Evolutionary conservation across 306 rosid genomes (phyloP), one percentile per base, ranked within the genome.

Genomic region (Crataegus laevigata): DNA sequence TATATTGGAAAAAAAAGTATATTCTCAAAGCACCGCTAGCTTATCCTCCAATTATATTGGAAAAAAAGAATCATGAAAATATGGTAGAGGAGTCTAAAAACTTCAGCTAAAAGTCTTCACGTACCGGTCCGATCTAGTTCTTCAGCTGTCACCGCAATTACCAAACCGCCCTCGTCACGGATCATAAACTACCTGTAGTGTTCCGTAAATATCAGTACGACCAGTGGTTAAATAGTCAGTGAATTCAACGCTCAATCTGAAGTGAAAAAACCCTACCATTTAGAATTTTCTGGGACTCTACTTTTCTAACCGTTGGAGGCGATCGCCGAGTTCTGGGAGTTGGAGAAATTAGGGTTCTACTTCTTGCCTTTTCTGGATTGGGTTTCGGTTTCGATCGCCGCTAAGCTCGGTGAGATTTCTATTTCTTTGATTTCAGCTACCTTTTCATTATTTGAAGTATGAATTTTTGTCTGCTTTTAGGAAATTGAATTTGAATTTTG

Each of bases 321-420:
- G 84, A 59, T 71, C 64, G 40, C 22, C 59, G 54, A 72, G 25
- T 43, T 43, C 18, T 59, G 34, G 57, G 40, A 29, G 78, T 59
- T 50, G 67, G 82, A 24, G 54, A 50, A 17, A 50, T 5, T 21
- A 26, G 58, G 38, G 36, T 24, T 68, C 57, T 5, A 69, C 42
- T 72, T 52, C 24, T 24, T 19, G 68, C 30, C 34, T 43, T 73
- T 7, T 47, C 26, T 64, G 67, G 75, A 74, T 82, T 82, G 78
- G 92, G 82, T 77, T 83, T 78, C 57, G 66, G n/a, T 73, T 84
- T 77, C 82, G 51, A 32, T 65, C 67, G 9, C 70, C 70, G 6
- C 68, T 14, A 65, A 6, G 75, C 73, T 38, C 59, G 80, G 80
- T 80, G 74, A 69, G 80, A 42, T 73, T 73, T 77, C 26, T 13